phyloP scores from a whole-genome alignment of 805 yeast genomes.

The Spathaspora gorwiae region DNA sequence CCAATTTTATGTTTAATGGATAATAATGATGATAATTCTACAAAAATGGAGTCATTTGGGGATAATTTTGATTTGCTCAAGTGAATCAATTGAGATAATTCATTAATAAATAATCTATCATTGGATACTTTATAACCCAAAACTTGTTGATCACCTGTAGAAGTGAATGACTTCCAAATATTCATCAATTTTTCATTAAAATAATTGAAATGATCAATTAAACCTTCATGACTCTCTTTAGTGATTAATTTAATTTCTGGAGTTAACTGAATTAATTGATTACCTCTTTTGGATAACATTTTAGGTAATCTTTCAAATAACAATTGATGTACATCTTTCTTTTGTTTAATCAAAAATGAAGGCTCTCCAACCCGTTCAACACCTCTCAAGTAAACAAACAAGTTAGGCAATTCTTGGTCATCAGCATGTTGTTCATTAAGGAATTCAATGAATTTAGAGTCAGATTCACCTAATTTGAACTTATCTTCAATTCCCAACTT shows the following conservation, averaged over 20 bases:
- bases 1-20: constrained; percentile 43
- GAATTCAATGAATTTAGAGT: constrained; percentile 17
- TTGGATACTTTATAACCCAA: constrained; percentile 29
- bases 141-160: constrained; percentile 14
- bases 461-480: constrained; percentile 23
- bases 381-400: constrained; percentile 3
- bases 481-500: constrained; percentile 37
- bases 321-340: background rate
- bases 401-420: background rate
- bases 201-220: constrained; percentile 18
- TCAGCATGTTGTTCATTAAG: constrained; percentile 13
- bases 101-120: constrained; percentile 46
- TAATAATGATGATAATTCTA: constrained; percentile 40
- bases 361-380: background rate
- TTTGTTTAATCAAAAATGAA: background rate
- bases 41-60: constrained; percentile 22
- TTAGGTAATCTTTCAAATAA: constrained; percentile 5
- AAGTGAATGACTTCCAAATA: constrained; percentile 34
- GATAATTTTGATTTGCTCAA: constrained; percentile 21
- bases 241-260: constrained; percentile 21
- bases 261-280: constrained; percentile 16
- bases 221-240: background rate
- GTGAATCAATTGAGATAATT: constrained; percentile 44
- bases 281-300: constrained; percentile 16
- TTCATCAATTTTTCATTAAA: constrained; percentile 27